Evolutionary conservation across 495 filamentous ascomycete species (phyloP), one percentile per base, ranked within the genome.

Genomic region (Gamarada debralockiae): DNA sequence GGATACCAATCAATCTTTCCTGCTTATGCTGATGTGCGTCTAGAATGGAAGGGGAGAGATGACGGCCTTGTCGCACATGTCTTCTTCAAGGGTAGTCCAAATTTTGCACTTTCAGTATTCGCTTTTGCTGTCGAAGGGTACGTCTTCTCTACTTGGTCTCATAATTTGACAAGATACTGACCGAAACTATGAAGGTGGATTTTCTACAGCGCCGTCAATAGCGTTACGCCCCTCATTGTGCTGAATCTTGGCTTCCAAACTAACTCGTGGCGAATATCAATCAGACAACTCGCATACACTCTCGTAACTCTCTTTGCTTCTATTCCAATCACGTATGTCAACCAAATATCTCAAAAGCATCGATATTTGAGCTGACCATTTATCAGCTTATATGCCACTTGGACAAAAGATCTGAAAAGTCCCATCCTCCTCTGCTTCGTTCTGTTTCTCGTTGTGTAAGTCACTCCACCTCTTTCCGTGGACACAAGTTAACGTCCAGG

Each of bases 151-250:
- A 31, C n/a, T 2, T 17, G 14, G 25, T 9, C 31, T 41, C 10
- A 12, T 14, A 2, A 17, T 9, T 9, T 29, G 27, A 29, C n/a
- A 23, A 52, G 6, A 29, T 2, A 31, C 18, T 50, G 2, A 46
- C 47, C 42, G 17, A 59, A 17, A 45, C 3, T 24, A 46, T 21
- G 14, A 9, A 60, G 58, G 23, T 82, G 77, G 75, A 75, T 82
- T 46, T 80, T 79, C 56, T 82, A 79, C 58, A 74, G 70, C 45
- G 76, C 77, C 20, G 75, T 82, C 31, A 82, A 79, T 57, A 73
- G 70, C 29, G 64, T 79, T 38, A 73, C 73, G 8, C 77, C 78
- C 2, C 75, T 78, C 48, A 71, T 80, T 42, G 66, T 72, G 12
- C 70, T 80, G 0, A 69, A 80, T 56, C 67, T 82, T 8, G 78